Base-by-base conservation (phyloP, 495 filamentous ascomycete genomes). In the Entonaema liquescens region DNA sequence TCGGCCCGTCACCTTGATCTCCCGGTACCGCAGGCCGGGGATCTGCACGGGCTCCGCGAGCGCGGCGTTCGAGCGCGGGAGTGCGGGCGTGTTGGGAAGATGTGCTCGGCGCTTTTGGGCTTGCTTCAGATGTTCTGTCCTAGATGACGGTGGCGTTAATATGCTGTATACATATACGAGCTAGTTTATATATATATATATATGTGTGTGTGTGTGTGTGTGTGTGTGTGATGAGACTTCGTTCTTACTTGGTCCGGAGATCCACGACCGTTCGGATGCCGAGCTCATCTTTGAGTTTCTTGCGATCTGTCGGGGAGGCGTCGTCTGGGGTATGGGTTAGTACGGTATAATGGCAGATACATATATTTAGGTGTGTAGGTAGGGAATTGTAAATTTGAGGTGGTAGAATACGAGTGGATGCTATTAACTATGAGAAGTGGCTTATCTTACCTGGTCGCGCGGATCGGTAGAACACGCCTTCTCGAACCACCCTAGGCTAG, bases 241-340 rank as follows among this genome's bases (percentile, higher is more conserved):
- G n/a, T n/a, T n/a, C 76, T 50, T 86, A 92, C 90, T 86, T 86
- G 62, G 92, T 92, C 40, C 93, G 87, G 15, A 96, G 80, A 78
- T 96, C 93, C 33, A 97, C 85, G 26, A 96, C 86, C 1, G 87
- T 91, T 28, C 83, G 84, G 52, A 96, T 87, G 50, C 85, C 83
- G 69, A 89, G 86, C 62, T 90, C 86, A 5, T 89, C 79, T n/a
- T 77, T 78, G 13, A 96, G 78, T 58, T 81, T 83, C 23, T 79
- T 74, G 62, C 86, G 85, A 76, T 95, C 93, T 62, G 81, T 77
- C 47, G 83, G 68, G 1, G 91, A 90, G 26, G 92, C 92, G 72
- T 92, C 88, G 73, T 97, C 92, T 80, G 78, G 68, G 76, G 12
- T 33, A 11, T 3, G 7, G 5, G 53, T 42, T 71, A 31, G 68